These are phyloP conservation scores for Ustilago curta DNA, from an alignment of 1,284 basidiomycete species.

Conservation along the genomic window DNA sequence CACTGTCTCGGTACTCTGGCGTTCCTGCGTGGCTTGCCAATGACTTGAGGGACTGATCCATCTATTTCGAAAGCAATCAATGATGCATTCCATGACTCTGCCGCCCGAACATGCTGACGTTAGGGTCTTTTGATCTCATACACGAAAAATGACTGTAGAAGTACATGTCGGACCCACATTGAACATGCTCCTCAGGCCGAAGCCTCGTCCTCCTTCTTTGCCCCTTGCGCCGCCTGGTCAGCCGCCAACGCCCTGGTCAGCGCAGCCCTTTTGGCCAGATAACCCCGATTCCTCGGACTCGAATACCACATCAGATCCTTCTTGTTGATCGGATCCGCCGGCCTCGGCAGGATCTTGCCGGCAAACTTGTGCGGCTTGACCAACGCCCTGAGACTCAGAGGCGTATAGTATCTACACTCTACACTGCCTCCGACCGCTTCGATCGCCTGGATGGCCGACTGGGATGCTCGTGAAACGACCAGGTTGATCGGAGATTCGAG, in stretches of 20 bases:
- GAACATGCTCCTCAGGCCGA: conserved; percentile 3
- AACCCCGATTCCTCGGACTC: conserved; percentile 51
- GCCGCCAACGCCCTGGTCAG: conserved; percentile 24
- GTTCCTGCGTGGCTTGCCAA: conserved; percentile 64
- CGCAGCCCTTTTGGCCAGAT: conserved; percentile 50
- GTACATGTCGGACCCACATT: background rate
- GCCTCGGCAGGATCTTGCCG: conserved; percentile 53
- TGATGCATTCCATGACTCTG: no score
- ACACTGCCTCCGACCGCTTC: conserved; percentile 85
- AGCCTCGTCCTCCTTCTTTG: background rate
- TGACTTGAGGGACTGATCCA: conserved; percentile 26
- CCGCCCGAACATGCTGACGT: background rate
- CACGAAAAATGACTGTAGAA: conserved; percentile 6
- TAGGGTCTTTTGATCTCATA: background rate
- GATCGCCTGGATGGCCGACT: conserved; percentile 85
- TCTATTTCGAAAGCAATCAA: background rate
- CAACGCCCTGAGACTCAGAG: conserved; percentile 82
- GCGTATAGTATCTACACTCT: conserved; percentile 92
- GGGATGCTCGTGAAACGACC: conserved; percentile 84
- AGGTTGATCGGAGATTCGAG: conserved; percentile 83
- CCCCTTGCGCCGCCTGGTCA: conserved; percentile 4
- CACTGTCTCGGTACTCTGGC: conserved; percentile 64
- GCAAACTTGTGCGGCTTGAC: conserved; percentile 73
- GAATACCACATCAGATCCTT: conserved; percentile 64
- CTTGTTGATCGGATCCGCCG: conserved; percentile 60